Base-by-base conservation (phyloP, 2,329 filamentous ascomycete species). In the Penicillium rolfsii region DNA sequence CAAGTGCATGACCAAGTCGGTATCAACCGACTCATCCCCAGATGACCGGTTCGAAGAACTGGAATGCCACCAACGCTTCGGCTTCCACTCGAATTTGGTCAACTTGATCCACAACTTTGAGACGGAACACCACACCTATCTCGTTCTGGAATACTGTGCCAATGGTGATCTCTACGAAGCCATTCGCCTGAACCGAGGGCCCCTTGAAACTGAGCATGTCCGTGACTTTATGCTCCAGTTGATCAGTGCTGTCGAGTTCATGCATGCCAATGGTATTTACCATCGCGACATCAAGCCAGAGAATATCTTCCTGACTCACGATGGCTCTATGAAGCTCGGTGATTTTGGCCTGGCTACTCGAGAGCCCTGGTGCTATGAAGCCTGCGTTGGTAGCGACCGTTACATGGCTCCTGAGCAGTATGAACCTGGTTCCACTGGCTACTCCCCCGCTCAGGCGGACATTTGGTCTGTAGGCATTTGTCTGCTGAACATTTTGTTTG, bases 321-420 rank as follows among this genome's bases (percentile, higher is more conserved):
- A 89, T 68, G 94, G 94, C 57, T 85, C 89, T 41, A 91, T 98
- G 90, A 99, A 99, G 81, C 87, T 99, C 38, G 95, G 95, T 72
- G 95, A 99, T 78, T 97, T 98, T 75, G 95, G 95, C 57, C 84
- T 99, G 64, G 93, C 93, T 55, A 97, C 94, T 11, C 91, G 88
- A 6, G 92, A 96, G 63, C 84, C 88, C 69, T 97, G 92, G 93
- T 96, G 91, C 26, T 90, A 90, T 71, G 95, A 99, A 82, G 89
- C 90, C 65, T 95, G 91, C 64, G 95, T 99, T 50, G 95, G 95
- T 67, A 98, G 95, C 75, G 95, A 99, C 75, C 92, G 95, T 58
- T 99, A 99, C 81, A 99, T 99, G 95, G 93, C 95, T 58, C 95
- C 95, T 5, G 95, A 99, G 79, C 95, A 99, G 78, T 98, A 95